Conservation (phyloP, 768 basidiomycete species). For the Clitopilus hobsonii region DNA sequence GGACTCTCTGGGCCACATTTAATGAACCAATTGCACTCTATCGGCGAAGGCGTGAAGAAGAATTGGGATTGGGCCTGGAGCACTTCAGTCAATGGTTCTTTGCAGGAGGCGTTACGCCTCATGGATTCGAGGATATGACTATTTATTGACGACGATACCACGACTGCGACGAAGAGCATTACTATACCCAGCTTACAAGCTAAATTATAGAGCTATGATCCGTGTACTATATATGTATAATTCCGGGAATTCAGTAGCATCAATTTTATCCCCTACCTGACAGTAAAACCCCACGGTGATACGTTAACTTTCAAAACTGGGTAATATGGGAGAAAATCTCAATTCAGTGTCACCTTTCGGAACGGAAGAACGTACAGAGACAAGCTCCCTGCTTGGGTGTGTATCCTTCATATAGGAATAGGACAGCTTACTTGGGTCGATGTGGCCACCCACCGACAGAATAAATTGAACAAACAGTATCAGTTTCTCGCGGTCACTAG, state of each 20-base stretch:
- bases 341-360: no score
- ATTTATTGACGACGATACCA: neutral
- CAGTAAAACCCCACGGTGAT: no score
- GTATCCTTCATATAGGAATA: no score
- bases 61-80: constrained; percentile 61
- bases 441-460: neutral
- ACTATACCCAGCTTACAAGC: neutral
- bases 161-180: neutral
- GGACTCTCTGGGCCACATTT: constrained; percentile 19
- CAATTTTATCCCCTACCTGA: no score
- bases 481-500: neutral
- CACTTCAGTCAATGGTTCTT: constrained; percentile 34
- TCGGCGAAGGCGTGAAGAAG: constrained; percentile 35
- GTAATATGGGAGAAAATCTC: no score
- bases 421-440: no score
- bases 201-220: neutral
- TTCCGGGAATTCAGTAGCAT: no score
- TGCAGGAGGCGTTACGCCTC: constrained; percentile 29
- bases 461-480: neutral
- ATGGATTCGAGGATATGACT: constrained; percentile 11
- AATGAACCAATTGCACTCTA: constrained; percentile 26
- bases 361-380: no score
- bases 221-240: neutral
- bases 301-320: no score
- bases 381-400: no score